These are phyloP conservation scores for Cladorrhinum samala DNA, from an alignment of 495 filamentous ascomycete genomes.

Conservation along the genomic window DNA sequence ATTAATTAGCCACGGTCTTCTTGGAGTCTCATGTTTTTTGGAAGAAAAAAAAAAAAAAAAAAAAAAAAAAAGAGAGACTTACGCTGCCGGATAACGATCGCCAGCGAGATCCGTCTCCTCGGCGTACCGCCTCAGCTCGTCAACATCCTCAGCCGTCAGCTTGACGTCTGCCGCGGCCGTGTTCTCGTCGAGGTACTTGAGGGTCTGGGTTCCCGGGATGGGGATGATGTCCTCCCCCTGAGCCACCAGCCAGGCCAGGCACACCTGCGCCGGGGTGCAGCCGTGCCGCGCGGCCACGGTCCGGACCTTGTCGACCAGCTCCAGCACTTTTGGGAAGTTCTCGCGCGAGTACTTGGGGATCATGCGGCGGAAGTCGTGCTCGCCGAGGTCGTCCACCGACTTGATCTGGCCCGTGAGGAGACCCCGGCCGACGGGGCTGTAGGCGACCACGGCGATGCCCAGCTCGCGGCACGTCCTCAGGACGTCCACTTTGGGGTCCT, in stretches of 20 bases:
- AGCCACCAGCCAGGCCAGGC: slow-evolving; percentile 46
- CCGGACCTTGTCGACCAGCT: slow-evolving; percentile 60
- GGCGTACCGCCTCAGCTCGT: slow-evolving; percentile 38
- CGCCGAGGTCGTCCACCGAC: slow-evolving; percentile 55
- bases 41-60: too few species aligned
- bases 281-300: slow-evolving; percentile 48
- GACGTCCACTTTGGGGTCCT: slow-evolving; percentile 51
- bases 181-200: slow-evolving; percentile 54
- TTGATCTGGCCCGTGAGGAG: slow-evolving; percentile 60
- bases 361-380: slow-evolving; percentile 37
- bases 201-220: slow-evolving; percentile 53
- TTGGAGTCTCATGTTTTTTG: too few species aligned
- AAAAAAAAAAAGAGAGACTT: too few species aligned
- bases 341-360: slow-evolving; percentile 62
- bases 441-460: slow-evolving; percentile 64
- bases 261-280: slow-evolving; percentile 57
- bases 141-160: slow-evolving; percentile 45
- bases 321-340: slow-evolving; percentile 64
- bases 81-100: too few species aligned
- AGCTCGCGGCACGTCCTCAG: slow-evolving; percentile 65
- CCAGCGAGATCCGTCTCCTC: too few species aligned
- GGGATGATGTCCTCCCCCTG: slow-evolving; percentile 51
- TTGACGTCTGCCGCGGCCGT: slow-evolving; percentile 38
- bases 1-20: too few species aligned
- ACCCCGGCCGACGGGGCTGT: slow-evolving; percentile 45